phyloP scores from a whole-genome alignment of 805 yeast species.

The Myxozyma monticola region DNA sequence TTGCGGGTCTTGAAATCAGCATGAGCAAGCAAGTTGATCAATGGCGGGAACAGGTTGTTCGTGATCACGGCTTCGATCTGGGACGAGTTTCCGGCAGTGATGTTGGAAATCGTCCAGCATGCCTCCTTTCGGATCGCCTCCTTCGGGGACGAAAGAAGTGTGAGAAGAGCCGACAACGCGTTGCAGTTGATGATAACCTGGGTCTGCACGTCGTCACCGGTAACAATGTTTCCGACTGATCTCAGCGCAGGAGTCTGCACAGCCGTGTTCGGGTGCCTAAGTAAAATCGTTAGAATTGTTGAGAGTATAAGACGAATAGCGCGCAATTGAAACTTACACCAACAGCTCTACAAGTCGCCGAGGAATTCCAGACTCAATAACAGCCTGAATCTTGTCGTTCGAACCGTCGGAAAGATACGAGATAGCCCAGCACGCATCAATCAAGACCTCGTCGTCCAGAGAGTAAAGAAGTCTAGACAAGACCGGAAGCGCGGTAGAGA shows the following conservation, averaged over 20 bases:
- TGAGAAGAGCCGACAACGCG: slow-evolving; percentile 80
- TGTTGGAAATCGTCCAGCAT: slow-evolving; percentile 97
- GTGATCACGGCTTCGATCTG: slow-evolving; percentile 98
- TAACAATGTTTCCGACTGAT: slow-evolving; percentile 96
- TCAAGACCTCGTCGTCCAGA: slow-evolving; percentile 86
- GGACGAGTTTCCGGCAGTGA: slow-evolving; percentile 93
- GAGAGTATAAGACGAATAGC: not conserved
- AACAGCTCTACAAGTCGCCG: slow-evolving; percentile 88
- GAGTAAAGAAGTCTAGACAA: slow-evolving; percentile 88
- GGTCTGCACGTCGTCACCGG: slow-evolving; percentile 95
- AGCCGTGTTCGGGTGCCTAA: slow-evolving; percentile 71
- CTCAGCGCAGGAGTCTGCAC: slow-evolving; percentile 97
- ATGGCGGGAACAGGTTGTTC: slow-evolving; percentile 88
- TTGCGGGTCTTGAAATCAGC: slow-evolving; percentile 96
- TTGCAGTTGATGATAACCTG: slow-evolving; percentile 93
- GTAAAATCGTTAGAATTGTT: too few species aligned
- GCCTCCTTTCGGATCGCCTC: slow-evolving; percentile 96
- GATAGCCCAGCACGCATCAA: slow-evolving; percentile 99
- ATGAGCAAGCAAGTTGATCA: slow-evolving; percentile 69
- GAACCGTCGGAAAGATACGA: slow-evolving; percentile 93
- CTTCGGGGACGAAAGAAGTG: slow-evolving; percentile 76
- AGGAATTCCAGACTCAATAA: slow-evolving; percentile 93
- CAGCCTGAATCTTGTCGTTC: slow-evolving; percentile 91
- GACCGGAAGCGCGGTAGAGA: slow-evolving; percentile 84
- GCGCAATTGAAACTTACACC: slow-evolving; percentile 13